Base-by-base conservation (phyloP, 306 rosid species). In the Casuarina equisetifolia region DNA sequence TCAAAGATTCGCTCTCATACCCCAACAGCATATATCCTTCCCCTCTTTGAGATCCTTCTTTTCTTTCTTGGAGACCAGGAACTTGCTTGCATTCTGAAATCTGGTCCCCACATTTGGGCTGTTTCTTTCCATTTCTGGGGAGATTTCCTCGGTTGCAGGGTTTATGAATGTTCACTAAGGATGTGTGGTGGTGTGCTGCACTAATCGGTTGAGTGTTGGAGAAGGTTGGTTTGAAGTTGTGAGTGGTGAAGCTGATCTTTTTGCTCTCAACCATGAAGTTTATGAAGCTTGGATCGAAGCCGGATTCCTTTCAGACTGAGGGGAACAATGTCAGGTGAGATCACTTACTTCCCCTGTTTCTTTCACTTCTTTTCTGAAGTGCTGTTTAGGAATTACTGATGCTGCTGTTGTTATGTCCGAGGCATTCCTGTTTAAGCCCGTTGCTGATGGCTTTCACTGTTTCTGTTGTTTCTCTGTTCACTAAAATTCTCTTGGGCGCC, bases 271-370 rank as follows among this genome's bases (percentile, higher is more conserved):
- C 85, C 87, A 96, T 96, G 99, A 96, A 96, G 96, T 96, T 92
- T 85, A 92, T 96, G 99, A 92, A 92, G 81, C 99, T 96, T 85
- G 99, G 99, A 86, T 92, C 99, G 49, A 96, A 92, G 91, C 90
- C 91, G 32, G 97, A 96, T 80, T 81, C 98, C 36, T 92, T 96
- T 82, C 99, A 90, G 83, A 82, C 83, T 43, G 97, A 92, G 46
- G 93, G 84, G 51, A 94, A 85, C 82, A 90, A 89, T 87, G 92
- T 84, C 76, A 87, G 97, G 99, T 96, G 83, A 92, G 88, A 80
- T 84, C 86, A 62, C 80, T 39, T 71, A 76, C 43, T 13, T 69
- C n/a, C 66, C 75, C 62, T 79, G 68, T 46, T 72, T 78, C 69
- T 76, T 11, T 70, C 80, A 48, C 53, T 71, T 54, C 58, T 36